Conservation (phyloP, 768 basidiomycete genomes). For the Psilocybe tampanensis region DNA sequence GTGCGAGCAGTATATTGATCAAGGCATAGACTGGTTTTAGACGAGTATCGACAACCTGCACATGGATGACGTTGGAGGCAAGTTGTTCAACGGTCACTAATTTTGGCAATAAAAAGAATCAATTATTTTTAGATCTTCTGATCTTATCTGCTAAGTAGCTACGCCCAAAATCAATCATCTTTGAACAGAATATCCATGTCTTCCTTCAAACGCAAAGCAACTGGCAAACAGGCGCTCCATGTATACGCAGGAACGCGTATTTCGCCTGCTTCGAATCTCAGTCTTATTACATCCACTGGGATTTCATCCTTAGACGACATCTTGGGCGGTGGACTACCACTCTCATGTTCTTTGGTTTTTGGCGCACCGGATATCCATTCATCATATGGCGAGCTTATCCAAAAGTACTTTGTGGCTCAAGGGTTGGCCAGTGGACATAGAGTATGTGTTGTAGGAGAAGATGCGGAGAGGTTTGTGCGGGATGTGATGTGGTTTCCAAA, state of each 20-base stretch:
- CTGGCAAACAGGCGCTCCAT: conserved; percentile 40
- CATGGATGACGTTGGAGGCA: no score
- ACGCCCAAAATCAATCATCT: background rate
- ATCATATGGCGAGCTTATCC: conserved; percentile 80
- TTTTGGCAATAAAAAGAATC: background rate
- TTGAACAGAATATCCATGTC: conserved; percentile 50
- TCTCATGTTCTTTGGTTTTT: conserved; percentile 72
- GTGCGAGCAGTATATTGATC: background rate
- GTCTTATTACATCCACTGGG: conserved; percentile 77
- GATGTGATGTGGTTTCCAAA: conserved; percentile 83
- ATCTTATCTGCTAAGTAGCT: conserved; percentile 16
- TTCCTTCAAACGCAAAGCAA: conserved; percentile 74
- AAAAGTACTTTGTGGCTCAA: conserved; percentile 89
- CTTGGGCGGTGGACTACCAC: conserved; percentile 88
- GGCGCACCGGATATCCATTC: conserved; percentile 88
- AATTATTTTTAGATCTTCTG: background rate
- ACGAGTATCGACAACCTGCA: no score
- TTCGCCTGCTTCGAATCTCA: conserved; percentile 58
- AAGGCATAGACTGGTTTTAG: background rate
- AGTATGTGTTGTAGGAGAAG: conserved; percentile 65
- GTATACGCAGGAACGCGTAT: conserved; percentile 55
- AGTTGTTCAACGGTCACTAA: no score
- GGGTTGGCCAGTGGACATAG: conserved; percentile 76
- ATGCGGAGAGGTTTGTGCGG: conserved; percentile 55
- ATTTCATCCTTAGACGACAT: conserved; percentile 94